Percentiles rank a stretch among this genome's conserved stretches.
These are phyloP conservation scores for Kodamaea fungicola DNA, from an alignment of 1,139 yeast species.

Conservation along the genomic window DNA sequence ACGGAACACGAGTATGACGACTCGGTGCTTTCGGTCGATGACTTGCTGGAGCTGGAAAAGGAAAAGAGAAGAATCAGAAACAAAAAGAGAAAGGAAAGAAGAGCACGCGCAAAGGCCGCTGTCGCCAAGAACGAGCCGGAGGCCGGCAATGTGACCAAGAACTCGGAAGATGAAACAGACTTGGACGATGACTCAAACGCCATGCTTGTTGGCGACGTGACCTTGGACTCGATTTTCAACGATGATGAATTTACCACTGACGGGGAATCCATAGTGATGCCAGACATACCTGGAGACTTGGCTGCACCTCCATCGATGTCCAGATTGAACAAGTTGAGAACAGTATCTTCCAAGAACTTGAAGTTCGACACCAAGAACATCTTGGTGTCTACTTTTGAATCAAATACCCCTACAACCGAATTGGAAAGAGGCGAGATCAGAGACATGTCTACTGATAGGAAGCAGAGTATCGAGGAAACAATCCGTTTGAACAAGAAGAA, in stretches of 20 bases:
- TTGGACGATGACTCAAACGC: conserved; percentile 2
- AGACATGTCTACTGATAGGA: conserved; percentile 7
- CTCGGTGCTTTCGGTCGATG: conserved; percentile 8
- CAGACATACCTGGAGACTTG: conserved; percentile 3
- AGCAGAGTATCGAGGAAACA: conserved; percentile 13
- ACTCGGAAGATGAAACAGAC: conserved; percentile 7
- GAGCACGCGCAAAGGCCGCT: conserved; percentile 9
- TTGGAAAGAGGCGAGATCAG: conserved; percentile 6
- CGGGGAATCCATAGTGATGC: conserved; percentile 3
- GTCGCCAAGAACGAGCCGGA: conserved; percentile 1
- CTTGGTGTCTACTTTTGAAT: conserved; percentile 7
- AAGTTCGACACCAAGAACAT: conserved; percentile 9
- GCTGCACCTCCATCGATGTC: conserved; percentile 4
- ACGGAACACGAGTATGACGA: conserved; percentile 12
- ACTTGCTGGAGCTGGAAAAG: conserved; percentile 11
- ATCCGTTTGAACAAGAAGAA: conserved; percentile 13
- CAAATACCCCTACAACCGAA: conserved; percentile 11
- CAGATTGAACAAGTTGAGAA: conserved; percentile 4
- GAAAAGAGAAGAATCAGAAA: conserved; percentile 13
- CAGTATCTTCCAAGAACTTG: conserved; percentile 6
- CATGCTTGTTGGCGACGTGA: conserved; percentile 8
- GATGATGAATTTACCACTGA: conserved; percentile 8
- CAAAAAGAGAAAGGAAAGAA: conserved; percentile 14
- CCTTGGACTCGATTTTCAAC: conserved; percentile 13
- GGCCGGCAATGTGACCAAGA: neutral